A percentile compares a stretch with the other conserved stretches of the same genome.
Conservation (phyloP, 495 filamentous ascomycete species). For the Penicillium tannophilum region DNA sequence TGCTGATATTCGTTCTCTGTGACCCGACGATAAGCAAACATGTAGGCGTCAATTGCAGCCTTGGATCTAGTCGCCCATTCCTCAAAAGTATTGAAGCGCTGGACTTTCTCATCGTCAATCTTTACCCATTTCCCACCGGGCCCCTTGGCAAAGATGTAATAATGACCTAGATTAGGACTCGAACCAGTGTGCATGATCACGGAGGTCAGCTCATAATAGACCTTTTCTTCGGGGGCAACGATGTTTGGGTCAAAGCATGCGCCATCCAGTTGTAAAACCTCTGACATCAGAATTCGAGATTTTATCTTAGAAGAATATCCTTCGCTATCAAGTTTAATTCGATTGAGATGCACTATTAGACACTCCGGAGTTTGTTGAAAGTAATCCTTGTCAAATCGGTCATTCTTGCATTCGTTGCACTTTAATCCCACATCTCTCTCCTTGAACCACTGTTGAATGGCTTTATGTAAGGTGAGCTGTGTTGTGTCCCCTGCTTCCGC, state of each 20-base stretch:
- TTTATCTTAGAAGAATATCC: background rate
- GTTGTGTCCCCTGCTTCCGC: too few species aligned
- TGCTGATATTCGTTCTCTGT: background rate
- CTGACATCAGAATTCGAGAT: background rate
- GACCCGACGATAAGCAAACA: background rate
- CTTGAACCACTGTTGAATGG: too few species aligned
- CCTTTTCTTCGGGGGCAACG: background rate
- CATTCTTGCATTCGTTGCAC: background rate
- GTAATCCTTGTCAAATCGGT: background rate
- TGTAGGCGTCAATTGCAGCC: background rate
- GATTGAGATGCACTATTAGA: conserved; percentile 20
- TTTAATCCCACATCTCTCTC: background rate
- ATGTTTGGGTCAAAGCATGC: conserved; percentile 7
- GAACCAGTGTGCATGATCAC: conserved; percentile 32
- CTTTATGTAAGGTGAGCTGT: too few species aligned
- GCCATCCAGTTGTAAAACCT: background rate
- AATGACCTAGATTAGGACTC: conserved; percentile 28
- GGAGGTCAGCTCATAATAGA: conserved; percentile 32
- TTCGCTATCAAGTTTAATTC: background rate
- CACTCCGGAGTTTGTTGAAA: conserved; percentile 14
- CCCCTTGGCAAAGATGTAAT: conserved; percentile 28
- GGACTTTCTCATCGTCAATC: conserved; percentile 24
- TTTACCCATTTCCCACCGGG: conserved; percentile 27
- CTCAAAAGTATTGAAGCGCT: background rate
- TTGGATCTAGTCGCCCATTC: background rate